A percentile compares a stretch with the other conserved stretches of the same genome.
These are phyloP conservation scores for Vaccinium vitisidaea DNA, from an alignment of 148 eudicot genomes.

Conservation along the genomic window DNA sequence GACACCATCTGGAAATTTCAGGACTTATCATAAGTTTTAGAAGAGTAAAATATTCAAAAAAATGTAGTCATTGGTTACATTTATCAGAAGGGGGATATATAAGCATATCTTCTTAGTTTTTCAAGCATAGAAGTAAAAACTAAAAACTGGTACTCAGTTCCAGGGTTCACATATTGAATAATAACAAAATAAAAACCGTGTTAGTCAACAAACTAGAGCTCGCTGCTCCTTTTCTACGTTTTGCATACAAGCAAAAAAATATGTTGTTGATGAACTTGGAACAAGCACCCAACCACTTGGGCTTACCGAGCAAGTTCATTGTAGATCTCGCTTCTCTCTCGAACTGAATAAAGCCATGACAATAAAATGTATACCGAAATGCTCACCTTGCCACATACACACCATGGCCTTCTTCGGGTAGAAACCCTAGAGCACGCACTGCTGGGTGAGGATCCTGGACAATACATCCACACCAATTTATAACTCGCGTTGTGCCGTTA, in stretches of 20 bases:
- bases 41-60: background rate
- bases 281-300: constrained; percentile 3
- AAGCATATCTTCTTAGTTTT: background rate
- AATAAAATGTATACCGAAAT: background rate
- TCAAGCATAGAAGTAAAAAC: background rate
- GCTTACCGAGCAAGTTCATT: background rate
- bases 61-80: background rate
- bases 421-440: constrained; percentile 92
- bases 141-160: background rate
- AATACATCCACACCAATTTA: constrained; percentile 93
- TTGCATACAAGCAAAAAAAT: background rate
- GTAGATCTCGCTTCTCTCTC: background rate
- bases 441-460: constrained; percentile 96
- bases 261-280: background rate
- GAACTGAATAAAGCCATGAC: background rate
- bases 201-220: constrained; percentile 6
- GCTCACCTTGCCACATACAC: constrained; percentile 83
- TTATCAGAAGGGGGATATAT: constrained; percentile 1
- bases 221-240: background rate
- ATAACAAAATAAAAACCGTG: background rate
- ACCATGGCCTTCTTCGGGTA: constrained; percentile 97
- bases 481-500: constrained; percentile 74
- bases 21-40: background rate
- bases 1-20: constrained; percentile 67
- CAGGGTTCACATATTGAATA: background rate